Evolutionary conservation across 75 land plant species (phyloP).

Genomic region (Cunninghamia lanceolata): DNA sequence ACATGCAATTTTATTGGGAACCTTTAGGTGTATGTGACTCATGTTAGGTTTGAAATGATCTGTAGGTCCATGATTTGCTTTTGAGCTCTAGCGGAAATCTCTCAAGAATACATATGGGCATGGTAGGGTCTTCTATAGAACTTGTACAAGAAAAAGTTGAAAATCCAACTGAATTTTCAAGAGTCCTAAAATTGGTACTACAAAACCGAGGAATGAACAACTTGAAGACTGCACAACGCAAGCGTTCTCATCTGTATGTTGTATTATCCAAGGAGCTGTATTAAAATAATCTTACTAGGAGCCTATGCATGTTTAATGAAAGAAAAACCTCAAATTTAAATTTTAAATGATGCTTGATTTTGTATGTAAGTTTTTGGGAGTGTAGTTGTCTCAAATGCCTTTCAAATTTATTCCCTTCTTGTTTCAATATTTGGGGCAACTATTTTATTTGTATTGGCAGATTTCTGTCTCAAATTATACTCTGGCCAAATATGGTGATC

Average conservation of each 20-base stretch:
- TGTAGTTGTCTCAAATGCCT: background rate
- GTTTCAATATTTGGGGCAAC: background rate
- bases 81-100: constrained; percentile 20
- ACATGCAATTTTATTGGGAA: background rate
- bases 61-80: constrained; percentile 81
- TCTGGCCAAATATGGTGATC: background rate
- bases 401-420: background rate
- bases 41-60: background rate
- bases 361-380: background rate
- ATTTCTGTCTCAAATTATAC: background rate
- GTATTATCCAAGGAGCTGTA: background rate
- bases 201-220: constrained; percentile 59
- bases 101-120: constrained; percentile 45
- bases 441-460: background rate
- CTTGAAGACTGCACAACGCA: constrained; percentile 35
- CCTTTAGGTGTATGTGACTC: background rate
- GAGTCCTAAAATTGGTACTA: constrained; percentile 57
- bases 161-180: constrained; percentile 78
- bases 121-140: constrained; percentile 44
- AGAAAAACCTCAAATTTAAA: background rate
- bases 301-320: constrained; percentile 3
- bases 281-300: background rate
- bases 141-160: constrained; percentile 71
- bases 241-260: constrained; percentile 86
- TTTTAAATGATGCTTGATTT: background rate